These are phyloP conservation scores for Raffaelea arxii DNA, from an alignment of 2,329 filamentous ascomycete species.

Conservation along the genomic window DNA sequence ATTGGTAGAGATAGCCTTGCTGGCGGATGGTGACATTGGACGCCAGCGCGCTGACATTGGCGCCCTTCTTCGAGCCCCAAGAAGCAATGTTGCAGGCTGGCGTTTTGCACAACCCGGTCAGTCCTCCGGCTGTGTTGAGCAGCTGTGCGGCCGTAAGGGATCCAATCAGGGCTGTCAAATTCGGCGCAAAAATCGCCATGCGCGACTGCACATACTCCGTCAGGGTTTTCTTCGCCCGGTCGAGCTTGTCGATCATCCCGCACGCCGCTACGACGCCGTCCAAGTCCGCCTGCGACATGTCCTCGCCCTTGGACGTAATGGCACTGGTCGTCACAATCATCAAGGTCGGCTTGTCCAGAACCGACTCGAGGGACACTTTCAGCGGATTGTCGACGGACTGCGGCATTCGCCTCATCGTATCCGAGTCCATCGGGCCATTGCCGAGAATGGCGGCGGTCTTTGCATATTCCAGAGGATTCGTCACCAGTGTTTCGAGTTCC, in stretches of 20 bases:
- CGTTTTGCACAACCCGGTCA: conserved; percentile 82
- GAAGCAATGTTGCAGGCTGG: conserved; percentile 88
- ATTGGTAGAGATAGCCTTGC: conserved; percentile 89
- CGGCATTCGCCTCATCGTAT: conserved; percentile 71
- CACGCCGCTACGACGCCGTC: conserved; percentile 67
- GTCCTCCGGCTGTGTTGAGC: conserved; percentile 86
- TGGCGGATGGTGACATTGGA: conserved; percentile 87
- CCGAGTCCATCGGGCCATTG: conserved; percentile 77
- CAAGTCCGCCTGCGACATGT: conserved; percentile 68
- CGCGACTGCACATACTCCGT: conserved; percentile 94
- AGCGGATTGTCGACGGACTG: conserved; percentile 70
- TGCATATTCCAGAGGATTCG: conserved; percentile 87
- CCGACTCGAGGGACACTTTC: conserved; percentile 62
- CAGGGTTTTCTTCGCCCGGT: conserved; percentile 75
- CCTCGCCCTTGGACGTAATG: conserved; percentile 74
- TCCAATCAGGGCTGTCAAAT: conserved; percentile 81
- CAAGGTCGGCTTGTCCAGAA: conserved; percentile 79
- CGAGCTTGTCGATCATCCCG: conserved; percentile 78
- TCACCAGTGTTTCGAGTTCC: conserved; percentile 81
- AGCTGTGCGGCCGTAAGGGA: conserved; percentile 90
- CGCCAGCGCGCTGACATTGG: conserved; percentile 65
- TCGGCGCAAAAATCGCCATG: conserved; percentile 93
- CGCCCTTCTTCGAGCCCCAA: conserved; percentile 81
- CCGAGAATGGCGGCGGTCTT: conserved; percentile 89
- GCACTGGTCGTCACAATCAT: conserved; percentile 97